phyloP scores from a whole-genome alignment of 2,329 filamentous ascomycete species.

The Blastomyces emzantsi region DNA sequence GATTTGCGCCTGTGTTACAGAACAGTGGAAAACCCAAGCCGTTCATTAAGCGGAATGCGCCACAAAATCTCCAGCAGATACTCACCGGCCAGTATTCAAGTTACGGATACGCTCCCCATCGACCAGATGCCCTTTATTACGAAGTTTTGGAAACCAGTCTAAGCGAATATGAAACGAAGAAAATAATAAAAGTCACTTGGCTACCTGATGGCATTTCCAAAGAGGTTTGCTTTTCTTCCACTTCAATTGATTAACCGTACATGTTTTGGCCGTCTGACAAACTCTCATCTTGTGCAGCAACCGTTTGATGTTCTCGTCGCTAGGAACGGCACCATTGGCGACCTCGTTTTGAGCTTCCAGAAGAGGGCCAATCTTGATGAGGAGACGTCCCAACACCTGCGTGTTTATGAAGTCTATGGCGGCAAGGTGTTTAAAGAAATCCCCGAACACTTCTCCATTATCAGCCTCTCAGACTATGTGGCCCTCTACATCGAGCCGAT shows the following conservation, averaged over 20 bases:
- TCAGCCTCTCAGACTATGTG: constrained; percentile 77
- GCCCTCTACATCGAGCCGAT: constrained; percentile 72
- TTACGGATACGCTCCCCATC: constrained; percentile 61
- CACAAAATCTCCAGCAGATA: constrained; percentile 67
- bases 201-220: constrained; percentile 85
- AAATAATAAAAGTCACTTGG: constrained; percentile 72
- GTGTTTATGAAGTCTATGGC: constrained; percentile 73
- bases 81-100: constrained; percentile 64
- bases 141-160: constrained; percentile 92
- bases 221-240: constrained; percentile 51
- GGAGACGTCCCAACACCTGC: constrained; percentile 62
- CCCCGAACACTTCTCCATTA: constrained; percentile 59
- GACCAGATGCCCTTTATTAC: constrained; percentile 73
- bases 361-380: constrained; percentile 74
- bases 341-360: constrained; percentile 65
- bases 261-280: constrained; percentile 12
- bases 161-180: constrained; percentile 87
- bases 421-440: constrained; percentile 80
- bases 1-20: constrained; percentile 79
- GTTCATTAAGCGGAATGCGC: constrained; percentile 63
- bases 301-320: constrained; percentile 73
- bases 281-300: constrained; percentile 46
- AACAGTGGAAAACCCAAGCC: constrained; percentile 68
- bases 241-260: background rate
- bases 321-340: constrained; percentile 71